Conservation (phyloP, 73 alveolate genomes). For the Symbiodinium pilosum region DNA sequence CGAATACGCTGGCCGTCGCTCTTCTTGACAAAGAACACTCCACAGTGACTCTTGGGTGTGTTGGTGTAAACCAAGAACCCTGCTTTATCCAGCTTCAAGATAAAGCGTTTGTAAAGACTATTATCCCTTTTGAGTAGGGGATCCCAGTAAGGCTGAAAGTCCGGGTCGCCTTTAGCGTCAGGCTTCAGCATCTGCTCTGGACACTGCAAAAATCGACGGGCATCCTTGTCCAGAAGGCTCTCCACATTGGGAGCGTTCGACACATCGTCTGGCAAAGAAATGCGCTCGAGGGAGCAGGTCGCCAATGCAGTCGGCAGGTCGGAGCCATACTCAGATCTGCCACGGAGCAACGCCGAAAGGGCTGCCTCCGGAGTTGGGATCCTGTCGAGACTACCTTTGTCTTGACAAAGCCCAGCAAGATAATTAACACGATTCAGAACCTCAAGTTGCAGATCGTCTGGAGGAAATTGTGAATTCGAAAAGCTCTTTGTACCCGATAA, state of each 20-base stretch:
- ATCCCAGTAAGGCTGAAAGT: conserved; percentile 29
- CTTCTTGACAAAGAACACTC: conserved; percentile 29
- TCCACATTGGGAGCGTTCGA: conserved; percentile 3
- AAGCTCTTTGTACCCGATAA: neutral
- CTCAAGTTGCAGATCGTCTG: neutral
- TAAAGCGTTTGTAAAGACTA: conserved; percentile 12
- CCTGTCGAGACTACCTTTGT: neutral
- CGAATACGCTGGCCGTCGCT: neutral
- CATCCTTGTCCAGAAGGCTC: conserved; percentile 12
- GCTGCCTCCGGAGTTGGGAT: conserved; percentile 65
- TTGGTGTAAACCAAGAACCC: conserved; percentile 35
- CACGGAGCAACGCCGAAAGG: conserved; percentile 69
- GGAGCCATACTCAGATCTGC: conserved; percentile 41
- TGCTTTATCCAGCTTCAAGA: conserved; percentile 7
- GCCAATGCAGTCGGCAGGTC: conserved; percentile 47
- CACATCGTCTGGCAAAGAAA: neutral
- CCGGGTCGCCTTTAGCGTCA: neutral
- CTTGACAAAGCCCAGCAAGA: neutral
- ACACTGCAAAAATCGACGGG: conserved; percentile 36
- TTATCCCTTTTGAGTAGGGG: neutral
- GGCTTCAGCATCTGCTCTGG: conserved; percentile 36
- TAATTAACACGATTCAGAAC: neutral
- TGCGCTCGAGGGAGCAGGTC: conserved; percentile 54
- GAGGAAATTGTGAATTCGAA: neutral
- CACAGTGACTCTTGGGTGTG: neutral